phyloP scores from a whole-genome alignment of 164 flowering plant species.

The Sextonia rubra region DNA sequence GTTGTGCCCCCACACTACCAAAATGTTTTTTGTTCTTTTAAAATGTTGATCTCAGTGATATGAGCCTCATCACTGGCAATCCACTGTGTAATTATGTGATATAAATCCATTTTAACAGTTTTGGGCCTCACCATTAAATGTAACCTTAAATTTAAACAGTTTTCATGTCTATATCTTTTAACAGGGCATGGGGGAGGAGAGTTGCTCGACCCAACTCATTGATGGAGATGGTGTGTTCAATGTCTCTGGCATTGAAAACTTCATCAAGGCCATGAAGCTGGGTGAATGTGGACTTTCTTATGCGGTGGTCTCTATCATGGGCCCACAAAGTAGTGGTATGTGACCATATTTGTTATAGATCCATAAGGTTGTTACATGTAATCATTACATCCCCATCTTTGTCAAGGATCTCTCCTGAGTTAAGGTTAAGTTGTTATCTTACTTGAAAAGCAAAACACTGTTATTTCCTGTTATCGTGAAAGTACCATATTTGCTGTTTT shows the following conservation, averaged over 20 bases:
- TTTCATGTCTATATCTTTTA: background rate
- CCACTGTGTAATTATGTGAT: background rate
- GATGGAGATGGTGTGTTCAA: slow-evolving; percentile 92
- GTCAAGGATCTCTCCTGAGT: background rate
- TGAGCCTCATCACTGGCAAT: too few species aligned
- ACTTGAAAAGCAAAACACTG: background rate
- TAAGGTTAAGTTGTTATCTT: background rate
- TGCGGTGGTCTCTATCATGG: slow-evolving; percentile 97
- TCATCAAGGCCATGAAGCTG: slow-evolving; percentile 68
- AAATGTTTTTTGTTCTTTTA: too few species aligned
- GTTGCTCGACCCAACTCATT: slow-evolving; percentile 81
- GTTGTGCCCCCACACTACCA: too few species aligned
- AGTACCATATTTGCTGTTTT: background rate
- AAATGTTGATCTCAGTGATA: too few species aligned
- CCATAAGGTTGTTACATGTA: background rate
- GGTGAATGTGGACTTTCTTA: slow-evolving; percentile 93
- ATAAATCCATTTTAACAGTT: background rate
- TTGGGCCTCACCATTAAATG: background rate
- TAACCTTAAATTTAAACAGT: too few species aligned
- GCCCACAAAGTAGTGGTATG: slow-evolving; percentile 99
- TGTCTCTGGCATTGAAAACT: slow-evolving; percentile 56
- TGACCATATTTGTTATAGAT: background rate
- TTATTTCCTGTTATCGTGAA: background rate
- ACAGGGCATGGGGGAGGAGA: slow-evolving; percentile 31
- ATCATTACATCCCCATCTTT: background rate